Evolutionary conservation across 2,329 filamentous ascomycete species (phyloP), one percentile per base, ranked within the genome.

Genomic region (Fonsecaea multimorphosa): DNA sequence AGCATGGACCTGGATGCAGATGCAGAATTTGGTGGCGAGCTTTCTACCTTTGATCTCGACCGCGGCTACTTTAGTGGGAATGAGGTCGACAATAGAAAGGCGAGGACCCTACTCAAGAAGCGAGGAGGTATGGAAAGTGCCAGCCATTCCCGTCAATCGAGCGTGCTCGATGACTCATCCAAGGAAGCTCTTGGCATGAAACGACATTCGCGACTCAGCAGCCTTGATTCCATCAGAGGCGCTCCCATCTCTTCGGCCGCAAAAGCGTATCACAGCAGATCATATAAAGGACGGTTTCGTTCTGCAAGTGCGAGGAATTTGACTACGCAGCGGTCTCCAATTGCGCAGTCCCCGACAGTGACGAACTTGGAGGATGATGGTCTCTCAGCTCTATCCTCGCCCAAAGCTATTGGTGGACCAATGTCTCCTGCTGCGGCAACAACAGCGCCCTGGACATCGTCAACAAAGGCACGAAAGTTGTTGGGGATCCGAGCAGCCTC

Each of bases 11-110:
- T 67, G 52, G 40, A 56, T 19, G 19, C 55, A 11, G 74, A 78
- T 63, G 74, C 76, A 29, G 71, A 71, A 29, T 73, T 74, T 34
- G 72, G 73, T 38, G 73, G 73, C 12, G 72, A 77, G 59, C 71
- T 74, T 65, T 67, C 75, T 67, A 74, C 78, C 53, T 78, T 79
- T 63, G 91, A 96, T 67, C 77, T 92, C 16, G 95, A 98, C 73
- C 87, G 92, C 38, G 94, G 93, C 27, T 98, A 98, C 77, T 97
- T 97, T 75, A 97, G 94, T 7, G 92, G 93, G 2, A 91, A 90
- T 16, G 94, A 98, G 73, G 83, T 88, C 11, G 93, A 97, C 69
- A 86, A 86, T 51, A 87, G 90, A 64, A 88, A 86, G 72, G 78
- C 76, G 58, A 86, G 91, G 53, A 96, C 92, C 74, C 83, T 95